Percentiles rank a stretch among this genome's conserved stretches.
Evolutionary conservation across 1,139 yeast species (phyloP).

Genomic region (Groenewaldozyma auringiensis): DNA sequence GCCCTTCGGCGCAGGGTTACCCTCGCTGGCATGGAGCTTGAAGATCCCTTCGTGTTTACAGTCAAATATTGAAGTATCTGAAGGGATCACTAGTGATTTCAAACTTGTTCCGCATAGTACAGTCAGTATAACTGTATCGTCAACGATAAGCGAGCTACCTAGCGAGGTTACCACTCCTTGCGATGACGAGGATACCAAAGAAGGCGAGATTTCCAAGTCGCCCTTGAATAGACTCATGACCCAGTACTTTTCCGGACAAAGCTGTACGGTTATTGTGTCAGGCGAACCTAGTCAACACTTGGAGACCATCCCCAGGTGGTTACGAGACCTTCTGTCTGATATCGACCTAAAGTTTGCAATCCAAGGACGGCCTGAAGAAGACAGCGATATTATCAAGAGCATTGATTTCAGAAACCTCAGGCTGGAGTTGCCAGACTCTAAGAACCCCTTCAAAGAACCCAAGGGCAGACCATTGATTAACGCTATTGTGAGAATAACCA

Average conservation of each 20-base stretch:
- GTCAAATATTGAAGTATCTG: slow-evolving; percentile 14
- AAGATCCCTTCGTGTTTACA: slow-evolving; percentile 21
- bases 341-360: slow-evolving; percentile 14
- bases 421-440: slow-evolving; percentile 16
- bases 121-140: slow-evolving; percentile 14
- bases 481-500: slow-evolving; percentile 19
- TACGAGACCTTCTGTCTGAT: slow-evolving; percentile 12
- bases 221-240: slow-evolving; percentile 20
- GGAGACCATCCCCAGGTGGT: slow-evolving; percentile 17
- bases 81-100: slow-evolving; percentile 16
- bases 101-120: slow-evolving; percentile 14
- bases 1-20: slow-evolving; percentile 10
- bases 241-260: slow-evolving; percentile 19
- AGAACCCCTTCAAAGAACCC: slow-evolving; percentile 15
- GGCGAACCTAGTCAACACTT: slow-evolving; percentile 15
- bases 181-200: too few species aligned
- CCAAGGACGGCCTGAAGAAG: slow-evolving; percentile 13
- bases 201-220: slow-evolving; percentile 12
- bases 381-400: slow-evolving; percentile 19
- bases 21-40: slow-evolving; percentile 20
- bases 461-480: slow-evolving; percentile 19
- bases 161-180: slow-evolving; percentile 16
- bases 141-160: slow-evolving; percentile 16
- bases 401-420: slow-evolving; percentile 19
- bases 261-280: slow-evolving; percentile 13